Evolutionary conservation across 345 rosid species (phyloP), one percentile per base, ranked within the genome.

Genomic region (Pugionium dolabratum): DNA sequence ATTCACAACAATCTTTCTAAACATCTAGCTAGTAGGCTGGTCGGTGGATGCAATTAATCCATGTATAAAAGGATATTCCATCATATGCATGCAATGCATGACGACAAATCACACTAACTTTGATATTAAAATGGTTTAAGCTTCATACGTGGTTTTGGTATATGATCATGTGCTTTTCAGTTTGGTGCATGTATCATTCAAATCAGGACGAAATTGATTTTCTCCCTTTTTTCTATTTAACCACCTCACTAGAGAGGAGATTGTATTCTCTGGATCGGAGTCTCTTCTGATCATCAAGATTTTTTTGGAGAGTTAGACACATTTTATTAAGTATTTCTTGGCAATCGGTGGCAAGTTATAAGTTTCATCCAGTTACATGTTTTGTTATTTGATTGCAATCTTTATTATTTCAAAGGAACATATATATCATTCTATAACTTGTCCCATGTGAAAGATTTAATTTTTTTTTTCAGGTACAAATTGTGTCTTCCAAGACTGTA

Each of bases 1-100:
- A 31, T 55, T 63, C 54, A 40, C 52, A 47, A 26, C 43, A 26
- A 46, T 25, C 2, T 62, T 54, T 62, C 33, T 52, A 4, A 60
- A 27, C 55, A 62, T 37, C 7, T 30, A 54, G n/a, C 18, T 18
- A 18, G 18, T 46, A 39, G 29, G 10, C 63, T 46, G 27, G 59
- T 63, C 64, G 54, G 53, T 64, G 46, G 59, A 57, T 71, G 18
- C 18, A 18, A 18, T 64, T 70, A 41, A 35, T 56, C 65, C 59
- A 71, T 57, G 46, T 25, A 11, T 63, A 64, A 33, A 64, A 37
- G 11, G 57, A 54, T 8, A 54, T 71, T 26, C 50, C 36, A 63
- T 58, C 70, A 27, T 30, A 41, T 48, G 69, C 46, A 47, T 39
- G 37, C 6, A 33, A 33, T 64, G 46, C 70, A 25, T 41, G 59